Evolutionary conservation across 2,329 filamentous ascomycete species (phyloP), one percentile per base, ranked within the genome.

Genomic region (Paecilomyces sp.): DNA sequence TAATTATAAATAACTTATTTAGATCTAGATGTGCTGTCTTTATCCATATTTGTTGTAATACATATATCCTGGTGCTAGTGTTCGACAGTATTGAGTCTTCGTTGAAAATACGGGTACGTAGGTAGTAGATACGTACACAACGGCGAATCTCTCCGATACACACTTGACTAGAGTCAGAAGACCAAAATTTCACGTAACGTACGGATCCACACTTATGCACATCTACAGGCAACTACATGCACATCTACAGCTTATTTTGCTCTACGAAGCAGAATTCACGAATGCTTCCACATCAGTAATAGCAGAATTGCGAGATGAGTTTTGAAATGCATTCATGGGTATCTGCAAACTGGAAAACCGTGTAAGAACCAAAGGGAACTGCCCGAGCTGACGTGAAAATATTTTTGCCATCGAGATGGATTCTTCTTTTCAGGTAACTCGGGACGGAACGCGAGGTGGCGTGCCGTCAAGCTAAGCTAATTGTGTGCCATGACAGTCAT

Each of bases 261-360:
- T 66, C 62, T 58, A 50, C 56, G 54, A 55, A 53, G 58, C 65
- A 69, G 64, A 64, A 30, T 56, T 54, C 66, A 67, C 66, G 67
- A 70, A 69, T 69, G 68, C 67, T 65, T 59, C 41, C 51, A 53
- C 51, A 53, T 53, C 51, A 22, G 58, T 61, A 58, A 64, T 69
- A 68, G 66, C 65, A 63, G 59, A 52, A 65, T 57, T 53, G 47
- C 57, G 41, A 58, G 63, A 61, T 64, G 58, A 63, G 66, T 41
- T 33, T 63, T 60, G 65, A 73, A 73, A 72, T 70, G 71, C 70
- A 74, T 74, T 74, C 72, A 74, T 72, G 72, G 72, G 72, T 74
- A 74, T 74, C 72, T 74, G 72, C 71, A 64, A 66, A 59, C 70
- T 68, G 67, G 70, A 72, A 22, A 66, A 73, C 70, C 47, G 66